Conservation (phyloP, 352 stramenopile genomes). For the Saprolegnia parasitica region DNA sequence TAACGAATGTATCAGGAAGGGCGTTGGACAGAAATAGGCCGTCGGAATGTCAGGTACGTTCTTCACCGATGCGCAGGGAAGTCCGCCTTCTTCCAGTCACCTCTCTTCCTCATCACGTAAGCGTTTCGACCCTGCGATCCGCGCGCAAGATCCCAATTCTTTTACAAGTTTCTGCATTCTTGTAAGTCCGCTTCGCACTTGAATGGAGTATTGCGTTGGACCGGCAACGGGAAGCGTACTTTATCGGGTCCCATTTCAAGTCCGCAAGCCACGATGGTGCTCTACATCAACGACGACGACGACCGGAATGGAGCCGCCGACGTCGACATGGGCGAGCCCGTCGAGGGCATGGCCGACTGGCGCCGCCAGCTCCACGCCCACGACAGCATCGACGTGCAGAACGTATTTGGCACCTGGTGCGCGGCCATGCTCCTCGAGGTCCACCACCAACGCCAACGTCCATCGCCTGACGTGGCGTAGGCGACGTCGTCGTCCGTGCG, state of each 20-base stretch:
- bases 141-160: too few relatives aligned
- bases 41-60: too few relatives aligned
- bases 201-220: too few relatives aligned
- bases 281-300: neutral
- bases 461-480: neutral
- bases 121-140: too few relatives aligned
- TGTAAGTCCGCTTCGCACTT: too few relatives aligned
- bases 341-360: constrained; percentile 42
- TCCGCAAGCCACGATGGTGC: neutral
- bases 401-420: constrained; percentile 83
- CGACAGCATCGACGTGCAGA: constrained; percentile 69
- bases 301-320: constrained; percentile 43
- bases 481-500: constrained; percentile 31
- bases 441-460: neutral
- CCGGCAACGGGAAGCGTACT: neutral
- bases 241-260: neutral
- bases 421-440: constrained; percentile 51
- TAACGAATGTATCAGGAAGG: too few relatives aligned
- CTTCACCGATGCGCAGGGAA: too few relatives aligned
- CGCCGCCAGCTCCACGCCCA: constrained; percentile 56
- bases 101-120: too few relatives aligned
- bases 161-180: too few relatives aligned
- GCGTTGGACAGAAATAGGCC: too few relatives aligned
- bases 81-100: too few relatives aligned
- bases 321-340: constrained; percentile 51